These are phyloP conservation scores for Cryptosporidium felis DNA, from an alignment of 169 alveolate genomes.

Conservation along the genomic window DNA sequence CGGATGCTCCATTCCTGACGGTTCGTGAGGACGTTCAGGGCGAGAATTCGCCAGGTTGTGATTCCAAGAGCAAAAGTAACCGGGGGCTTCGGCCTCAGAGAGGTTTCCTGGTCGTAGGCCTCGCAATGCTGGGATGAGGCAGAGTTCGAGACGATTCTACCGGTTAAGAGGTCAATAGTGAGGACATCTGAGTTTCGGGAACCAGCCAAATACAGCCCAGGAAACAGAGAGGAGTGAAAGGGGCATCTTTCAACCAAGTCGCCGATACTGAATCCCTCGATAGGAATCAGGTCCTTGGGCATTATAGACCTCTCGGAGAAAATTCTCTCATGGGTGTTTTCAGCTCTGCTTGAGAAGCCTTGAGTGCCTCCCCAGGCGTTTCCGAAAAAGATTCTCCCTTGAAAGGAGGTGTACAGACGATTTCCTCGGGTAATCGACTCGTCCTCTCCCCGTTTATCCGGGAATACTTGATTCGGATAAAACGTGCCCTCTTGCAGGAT, in stretches of 20 bases:
- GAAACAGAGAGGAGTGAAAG: constrained; percentile 56
- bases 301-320: background rate
- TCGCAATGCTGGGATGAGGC: constrained; percentile 53
- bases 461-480: constrained; percentile 4
- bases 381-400: constrained; percentile 44
- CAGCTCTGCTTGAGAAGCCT: background rate
- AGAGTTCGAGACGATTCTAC: constrained; percentile 50
- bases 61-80: constrained; percentile 40
- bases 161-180: constrained; percentile 49
- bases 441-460: background rate
- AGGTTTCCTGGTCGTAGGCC: constrained; percentile 8
- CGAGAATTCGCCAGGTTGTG: constrained; percentile 46
- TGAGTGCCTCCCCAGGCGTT: background rate
- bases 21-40: constrained; percentile 6
- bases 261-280: constrained; percentile 20
- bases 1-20: constrained; percentile 45
- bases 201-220: constrained; percentile 59
- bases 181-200: constrained; percentile 50
- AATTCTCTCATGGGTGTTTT: background rate
- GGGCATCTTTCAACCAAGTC: constrained; percentile 63
- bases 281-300: constrained; percentile 40
- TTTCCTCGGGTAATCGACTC: background rate
- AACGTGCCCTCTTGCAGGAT: constrained; percentile 45
- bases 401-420: constrained; percentile 56
- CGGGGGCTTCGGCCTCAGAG: background rate